These are phyloP conservation scores for Begonia peltatifolia DNA, from an alignment of 306 rosid species.

Conservation along the genomic window DNA sequence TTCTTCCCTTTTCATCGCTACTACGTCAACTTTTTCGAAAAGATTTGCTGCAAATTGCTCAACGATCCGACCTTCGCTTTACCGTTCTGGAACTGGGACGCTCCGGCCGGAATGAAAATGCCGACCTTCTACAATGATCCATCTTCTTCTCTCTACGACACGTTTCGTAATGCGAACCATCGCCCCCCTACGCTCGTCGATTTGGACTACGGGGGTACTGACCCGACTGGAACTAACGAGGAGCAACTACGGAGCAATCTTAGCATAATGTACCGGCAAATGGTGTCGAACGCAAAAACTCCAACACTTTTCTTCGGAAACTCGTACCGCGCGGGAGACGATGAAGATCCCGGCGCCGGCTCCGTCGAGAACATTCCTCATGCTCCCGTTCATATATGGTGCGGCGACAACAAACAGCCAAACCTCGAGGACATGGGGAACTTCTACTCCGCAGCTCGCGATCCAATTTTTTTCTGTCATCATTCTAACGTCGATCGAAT, in stretches of 20 bases:
- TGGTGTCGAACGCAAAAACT: slow-evolving; percentile 43
- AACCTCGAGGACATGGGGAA: slow-evolving; percentile 60
- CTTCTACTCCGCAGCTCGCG: slow-evolving; percentile 61
- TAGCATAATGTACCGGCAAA: slow-evolving; percentile 46
- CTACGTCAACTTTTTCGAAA: slow-evolving; percentile 64
- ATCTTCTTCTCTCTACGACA: slow-evolving; percentile 42
- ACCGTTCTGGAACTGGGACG: slow-evolving; percentile 77
- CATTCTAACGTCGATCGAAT: slow-evolving; percentile 64
- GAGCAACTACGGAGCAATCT: slow-evolving; percentile 22
- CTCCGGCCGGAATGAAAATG: slow-evolving; percentile 44
- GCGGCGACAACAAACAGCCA: slow-evolving; percentile 33
- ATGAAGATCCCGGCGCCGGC: slow-evolving; percentile 41
- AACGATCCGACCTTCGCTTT: slow-evolving; percentile 47
- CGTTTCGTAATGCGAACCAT: slow-evolving; percentile 24
- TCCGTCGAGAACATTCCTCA: slow-evolving; percentile 49
- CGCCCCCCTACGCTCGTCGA: slow-evolving; percentile 44
- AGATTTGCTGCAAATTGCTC: slow-evolving; percentile 48
- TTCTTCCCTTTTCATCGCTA: slow-evolving; percentile 76
- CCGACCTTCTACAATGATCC: slow-evolving; percentile 30
- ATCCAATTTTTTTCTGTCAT: slow-evolving; percentile 57
- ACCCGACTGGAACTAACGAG: neutral
- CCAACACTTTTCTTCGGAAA: slow-evolving; percentile 40
- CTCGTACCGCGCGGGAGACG: slow-evolving; percentile 43
- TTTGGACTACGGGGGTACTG: slow-evolving; percentile 17
- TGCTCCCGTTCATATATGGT: slow-evolving; percentile 41